Base-by-base conservation (phyloP, 176 grass and related monocot genomes). In the Zoysia japonica region DNA sequence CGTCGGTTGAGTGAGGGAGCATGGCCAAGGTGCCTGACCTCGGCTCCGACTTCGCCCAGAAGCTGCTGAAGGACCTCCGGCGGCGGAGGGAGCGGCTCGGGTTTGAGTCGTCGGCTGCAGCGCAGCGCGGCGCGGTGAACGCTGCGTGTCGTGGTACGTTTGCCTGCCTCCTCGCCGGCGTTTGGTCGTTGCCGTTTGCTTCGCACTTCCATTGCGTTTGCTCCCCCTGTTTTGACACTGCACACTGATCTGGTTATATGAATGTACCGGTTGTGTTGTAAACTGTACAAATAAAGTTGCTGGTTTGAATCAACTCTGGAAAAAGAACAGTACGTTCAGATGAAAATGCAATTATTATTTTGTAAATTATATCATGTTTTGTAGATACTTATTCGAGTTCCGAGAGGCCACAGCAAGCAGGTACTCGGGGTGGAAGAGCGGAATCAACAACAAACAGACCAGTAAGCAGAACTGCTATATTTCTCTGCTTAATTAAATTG, bases 31-130 rank as follows among this genome's bases (percentile, higher is more conserved):
- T 75, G 55, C 84, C 85, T 54, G 88, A 90, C 61, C 82, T 88
- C 10, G 83, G 83, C 78, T 89, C 96, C 2, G 96, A 99, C 81
- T 99, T 99, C 48, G 67, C 96, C 5, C 92, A 99, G 86, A 99
- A 99, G 72, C 68, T 99, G 81, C 77, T 99, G 63, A 87, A 78
- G 61, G 96, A 99, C 86, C 88, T 99, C 76, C 86, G 92, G 70
- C 66, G 75, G 0, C 86, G 96, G 68, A 90, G 93, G 80, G 86
- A 99, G 79, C 88, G 75, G 79, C 88, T 99, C 64, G 92, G 96
- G 16, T 91, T 83, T 7, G 60, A 87, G n/a, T 86, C 93, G n/a
- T 86, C 93, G 9, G 5, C 66, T 13, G 43, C 71, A 52, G 37
- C 50, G 41, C 54, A 83, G 57, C 83, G 65, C 55, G 11, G 55